Percentiles rank a stretch among this genome's conserved stretches.
Conservation (phyloP, 805 yeast genomes). For the Maudiozyma bulderi region DNA sequence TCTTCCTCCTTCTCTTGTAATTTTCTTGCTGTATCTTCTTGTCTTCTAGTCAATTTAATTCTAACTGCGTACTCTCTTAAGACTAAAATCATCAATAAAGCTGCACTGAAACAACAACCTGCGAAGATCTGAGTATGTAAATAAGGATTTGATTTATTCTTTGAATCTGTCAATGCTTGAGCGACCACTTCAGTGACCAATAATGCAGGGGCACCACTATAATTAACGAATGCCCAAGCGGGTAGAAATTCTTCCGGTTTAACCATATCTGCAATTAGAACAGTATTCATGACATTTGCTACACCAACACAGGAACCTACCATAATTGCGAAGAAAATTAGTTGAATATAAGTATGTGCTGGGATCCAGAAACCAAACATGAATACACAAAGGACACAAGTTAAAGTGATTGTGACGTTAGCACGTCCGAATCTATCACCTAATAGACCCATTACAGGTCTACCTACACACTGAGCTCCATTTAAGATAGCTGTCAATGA, state of each 20-base stretch:
- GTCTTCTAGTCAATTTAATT: constrained; percentile 26
- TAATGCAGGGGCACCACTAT: constrained; percentile 26
- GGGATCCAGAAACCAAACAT: constrained; percentile 43
- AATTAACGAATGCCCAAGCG: constrained; percentile 32
- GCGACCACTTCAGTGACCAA: constrained; percentile 48
- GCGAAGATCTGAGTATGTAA: constrained; percentile 52
- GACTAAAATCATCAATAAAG: constrained; percentile 34
- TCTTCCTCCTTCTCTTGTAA: constrained; percentile 6
- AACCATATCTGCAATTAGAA: constrained; percentile 35
- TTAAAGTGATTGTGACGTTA: constrained; percentile 34
- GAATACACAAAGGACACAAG: constrained; percentile 31
- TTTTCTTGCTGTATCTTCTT: constrained; percentile 4
- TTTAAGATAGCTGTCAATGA: constrained; percentile 37
- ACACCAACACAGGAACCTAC: constrained; percentile 40
- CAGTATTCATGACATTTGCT: constrained; percentile 34
- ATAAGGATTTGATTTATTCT: constrained; percentile 34
- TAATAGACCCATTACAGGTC: constrained; percentile 38
- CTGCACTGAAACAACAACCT: constrained; percentile 40
- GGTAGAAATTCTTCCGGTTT: constrained; percentile 31
- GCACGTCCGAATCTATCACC: constrained; percentile 40
- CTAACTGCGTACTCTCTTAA: constrained; percentile 45
- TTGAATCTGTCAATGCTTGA: constrained; percentile 34
- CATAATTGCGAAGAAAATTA: constrained; percentile 35
- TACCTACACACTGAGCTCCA: constrained; percentile 39
- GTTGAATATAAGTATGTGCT: constrained; percentile 31